Conservation (phyloP, 2,329 filamentous ascomycete genomes). For the Teratosphaeria viscida region DNA sequence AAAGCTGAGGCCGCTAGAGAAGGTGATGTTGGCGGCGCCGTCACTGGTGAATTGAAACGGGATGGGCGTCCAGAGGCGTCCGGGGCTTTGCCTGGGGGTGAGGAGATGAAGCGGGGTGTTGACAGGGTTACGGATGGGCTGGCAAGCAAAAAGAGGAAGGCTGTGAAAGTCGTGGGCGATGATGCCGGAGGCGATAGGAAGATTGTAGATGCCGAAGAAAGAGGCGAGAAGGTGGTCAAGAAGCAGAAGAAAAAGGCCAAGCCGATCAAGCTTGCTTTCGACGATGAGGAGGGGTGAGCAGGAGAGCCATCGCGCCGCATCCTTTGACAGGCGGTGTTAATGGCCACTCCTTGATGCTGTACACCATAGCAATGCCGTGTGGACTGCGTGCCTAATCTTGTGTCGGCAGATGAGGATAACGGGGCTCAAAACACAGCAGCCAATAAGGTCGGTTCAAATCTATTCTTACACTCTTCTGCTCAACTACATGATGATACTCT, state of each 20-base stretch:
- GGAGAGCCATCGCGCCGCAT: not conserved
- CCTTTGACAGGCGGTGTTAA: not conserved
- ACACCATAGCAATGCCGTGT: not conserved
- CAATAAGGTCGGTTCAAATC: not conserved
- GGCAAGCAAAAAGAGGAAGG: constrained; percentile 27
- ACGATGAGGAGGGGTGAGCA: constrained; percentile 16
- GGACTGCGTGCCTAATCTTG: not conserved
- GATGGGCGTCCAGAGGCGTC: constrained; percentile 12
- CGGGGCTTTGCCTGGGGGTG: constrained; percentile 11
- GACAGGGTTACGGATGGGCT: constrained; percentile 13
- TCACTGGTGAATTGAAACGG: constrained; percentile 10
- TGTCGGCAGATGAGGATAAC: not conserved
- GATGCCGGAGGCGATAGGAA: constrained; percentile 12
- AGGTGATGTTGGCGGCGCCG: constrained; percentile 7
- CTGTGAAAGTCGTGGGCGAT: constrained; percentile 24
- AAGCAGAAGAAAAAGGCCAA: constrained; percentile 28
- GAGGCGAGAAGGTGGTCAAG: constrained; percentile 7
- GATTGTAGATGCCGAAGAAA: not conserved
- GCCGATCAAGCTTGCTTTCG: constrained; percentile 26
- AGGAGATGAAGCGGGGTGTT: constrained; percentile 6
- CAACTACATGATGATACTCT: constrained; percentile 5
- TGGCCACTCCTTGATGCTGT: not conserved
- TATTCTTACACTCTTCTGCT: not conserved
- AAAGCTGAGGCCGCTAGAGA: constrained; percentile 4
- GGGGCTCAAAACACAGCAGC: not conserved